These are phyloP conservation scores for Thalassiosira livingstoniorum DNA, from an alignment of 352 stramenopile species.

Conservation along the genomic window DNA sequence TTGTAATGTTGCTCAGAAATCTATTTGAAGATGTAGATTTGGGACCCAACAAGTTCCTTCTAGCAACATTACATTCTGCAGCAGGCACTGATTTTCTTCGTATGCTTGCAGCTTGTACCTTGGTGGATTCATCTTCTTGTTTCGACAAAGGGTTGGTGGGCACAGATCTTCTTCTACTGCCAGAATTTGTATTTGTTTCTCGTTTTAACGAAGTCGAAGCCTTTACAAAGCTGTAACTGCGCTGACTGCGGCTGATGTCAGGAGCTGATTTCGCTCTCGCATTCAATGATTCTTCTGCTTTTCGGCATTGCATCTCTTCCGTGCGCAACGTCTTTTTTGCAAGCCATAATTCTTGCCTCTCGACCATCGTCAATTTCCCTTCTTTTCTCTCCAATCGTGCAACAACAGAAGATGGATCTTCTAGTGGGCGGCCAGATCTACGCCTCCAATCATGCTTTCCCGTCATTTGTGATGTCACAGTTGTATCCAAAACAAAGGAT, in stretches of 20 bases:
- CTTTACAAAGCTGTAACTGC: constrained; percentile 16
- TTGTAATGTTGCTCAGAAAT: constrained; percentile 33
- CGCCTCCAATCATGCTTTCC: constrained; percentile 34
- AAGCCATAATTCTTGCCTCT: constrained; percentile 56
- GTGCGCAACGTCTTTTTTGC: constrained; percentile 50
- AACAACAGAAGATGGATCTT: constrained; percentile 38
- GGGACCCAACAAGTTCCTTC: no score
- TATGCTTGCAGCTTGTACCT: no score
- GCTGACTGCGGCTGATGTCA: constrained; percentile 31
- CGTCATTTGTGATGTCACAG: constrained; percentile 21
- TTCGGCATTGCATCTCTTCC: constrained; percentile 26
- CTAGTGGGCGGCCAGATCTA: constrained; percentile 28
- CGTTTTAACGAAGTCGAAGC: neutral
- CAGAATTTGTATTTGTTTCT: no score
- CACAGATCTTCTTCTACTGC: neutral
- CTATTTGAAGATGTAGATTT: no score
- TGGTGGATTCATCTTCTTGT: neutral
- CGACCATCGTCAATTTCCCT: constrained; percentile 24
- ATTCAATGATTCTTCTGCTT: constrained; percentile 22
- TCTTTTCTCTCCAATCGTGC: constrained; percentile 41
- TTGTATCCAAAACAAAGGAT: constrained; percentile 57
- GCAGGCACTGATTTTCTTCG: no score
- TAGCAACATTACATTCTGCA: no score
- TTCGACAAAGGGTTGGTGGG: neutral
- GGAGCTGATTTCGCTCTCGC: constrained; percentile 45